Base-by-base conservation (phyloP, 345 rosid species). In the Ceriops zippeliana region DNA sequence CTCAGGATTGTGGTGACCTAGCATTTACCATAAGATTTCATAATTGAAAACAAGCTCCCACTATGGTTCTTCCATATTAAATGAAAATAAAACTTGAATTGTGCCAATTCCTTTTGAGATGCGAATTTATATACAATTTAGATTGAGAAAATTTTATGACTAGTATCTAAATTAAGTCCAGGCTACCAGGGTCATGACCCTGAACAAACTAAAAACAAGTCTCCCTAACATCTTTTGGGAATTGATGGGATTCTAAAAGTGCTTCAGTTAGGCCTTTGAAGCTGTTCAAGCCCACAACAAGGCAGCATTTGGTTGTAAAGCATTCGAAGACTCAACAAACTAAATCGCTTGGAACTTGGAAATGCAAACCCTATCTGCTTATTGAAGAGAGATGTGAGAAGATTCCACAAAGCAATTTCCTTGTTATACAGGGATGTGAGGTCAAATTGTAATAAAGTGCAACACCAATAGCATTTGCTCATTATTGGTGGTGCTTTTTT, bases 201-300 rank as follows among this genome's bases (percentile, higher is more conserved):
- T 93, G 58, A 87, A 62, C 80, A 83, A 86, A 74, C 87, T 91
- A 46, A 89, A 84, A 81, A 81, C 87, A 58, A 78, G 80, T 78
- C 96, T 93, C 56, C 97, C 97, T 51, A 83, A 70, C 62, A 87
- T 86, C 32, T 91, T 93, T 67, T 83, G 82, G 81, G 84, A 86
- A 71, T 73, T 93, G 62, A 79, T 82, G 78, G 85, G 70, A 49
- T 86, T 89, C 66, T 84, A 97, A 0, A 73, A 32, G 73, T 46
- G 87, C 86, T 65, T 86, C 75, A 62, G 79, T 83, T 57, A 63
- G 67, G 93, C 87, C 46, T 81, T 89, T 49, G 85, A 85, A 76
- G 86, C 85, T 57, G 70, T 90, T 71, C 76, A 76, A 37, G 70
- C 77, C 73, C 75, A 28, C 3, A 70, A 64, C 20, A 38, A 24